Evolutionary conservation across 306 rosid genomes (phyloP), one percentile per base, ranked within the genome.

Genomic region (Canavalia ensiformis): DNA sequence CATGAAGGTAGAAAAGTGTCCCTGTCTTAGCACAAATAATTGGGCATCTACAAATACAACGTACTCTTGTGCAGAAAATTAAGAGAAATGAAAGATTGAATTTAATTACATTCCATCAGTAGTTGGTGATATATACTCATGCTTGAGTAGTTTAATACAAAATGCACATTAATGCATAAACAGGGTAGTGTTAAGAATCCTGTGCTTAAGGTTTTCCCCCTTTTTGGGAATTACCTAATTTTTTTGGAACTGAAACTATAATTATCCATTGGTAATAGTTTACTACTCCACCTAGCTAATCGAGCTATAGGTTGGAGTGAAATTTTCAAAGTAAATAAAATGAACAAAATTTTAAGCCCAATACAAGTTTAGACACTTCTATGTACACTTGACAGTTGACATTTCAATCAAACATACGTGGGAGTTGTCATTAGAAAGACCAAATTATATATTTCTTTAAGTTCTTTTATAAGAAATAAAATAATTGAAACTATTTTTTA

Each of bases 401-500:
- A 10, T 51, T 56, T 82, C 30, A 75, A 67, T 7, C 80, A 28
- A 75, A 12, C 46, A 39, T 35, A 75, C 25, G 54, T 34, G 75
- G 41, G 59, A 74, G n/a, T 56, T 34, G 49, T 54, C 9, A 67
- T 31, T 63, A 9, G 42, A 47, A 71, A 3, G 63, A 9, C 28
- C 47, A 18, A 58, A 58, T 29, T 13, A 33, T 13, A 44, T 39
- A 41, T 10, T 18, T 18, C 25, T 18, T 18, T 18, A 18, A 18
- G 25, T 18, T 18, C 25, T 18, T 18, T 18, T 18, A 18, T 18
- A 18, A 18, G 25, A 18, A 18, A 18, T 18, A 18, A 18, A 18
- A 18, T 18, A 18, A 18, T 18, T 18, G 25, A 18, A 18, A 18
- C 25, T 18, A 18, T 18, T 18, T 18, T 18, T 18, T 18, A 18